Evolutionary conservation across 106 monocot species (phyloP), one percentile per base, ranked within the genome.

Genomic region (Narthecium ossifragum): DNA sequence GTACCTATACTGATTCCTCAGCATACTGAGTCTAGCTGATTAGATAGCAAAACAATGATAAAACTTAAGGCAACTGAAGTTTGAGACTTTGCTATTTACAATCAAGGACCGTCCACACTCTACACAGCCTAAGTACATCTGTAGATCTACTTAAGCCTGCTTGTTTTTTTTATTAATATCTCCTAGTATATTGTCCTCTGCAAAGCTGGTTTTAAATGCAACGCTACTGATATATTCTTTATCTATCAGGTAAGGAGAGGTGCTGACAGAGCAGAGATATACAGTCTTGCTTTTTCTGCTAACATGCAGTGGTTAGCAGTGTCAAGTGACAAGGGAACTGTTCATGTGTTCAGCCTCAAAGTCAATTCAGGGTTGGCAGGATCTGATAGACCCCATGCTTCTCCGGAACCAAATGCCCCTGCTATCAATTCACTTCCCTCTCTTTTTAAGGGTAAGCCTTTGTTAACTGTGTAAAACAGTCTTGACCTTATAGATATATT

Each of bases 251-350:
- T 98, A 26, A 72, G 96, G 36, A 84, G 96, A 68, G 96, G 96
- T 69, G 96, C 96, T 69, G 96, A 98, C 54, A 86, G 96, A 71
- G 96, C 96, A 46, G 96, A 98, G 66, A 87, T 98, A 73, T 78
- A 84, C 68, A 98, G 96, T 64, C 60, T 98, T 50, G 90, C 96
- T 38, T 98, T 98, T 68, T 98, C 96, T 15, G 62, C 58, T 22
- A 75, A 91, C 66, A 79, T 79, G 75, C 90, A 90, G 46, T 98
- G 84, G 83, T 55, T 98, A 30, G 90, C 83, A 53, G 96, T 84
- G 59, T 98, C 96, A 41, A 98, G 96, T 69, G 96, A 98, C 70
- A 98, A 98, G 62, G 96, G 96, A 58, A 98, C 96, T 10, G 76
- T 98, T 21, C 96, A 98, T 77, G 86, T 98, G 9, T 98, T 98